Evolutionary conservation across 495 filamentous ascomycete genomes (phyloP), one percentile per base, ranked within the genome.

Genomic region (Aspergillus kassunensis): DNA sequence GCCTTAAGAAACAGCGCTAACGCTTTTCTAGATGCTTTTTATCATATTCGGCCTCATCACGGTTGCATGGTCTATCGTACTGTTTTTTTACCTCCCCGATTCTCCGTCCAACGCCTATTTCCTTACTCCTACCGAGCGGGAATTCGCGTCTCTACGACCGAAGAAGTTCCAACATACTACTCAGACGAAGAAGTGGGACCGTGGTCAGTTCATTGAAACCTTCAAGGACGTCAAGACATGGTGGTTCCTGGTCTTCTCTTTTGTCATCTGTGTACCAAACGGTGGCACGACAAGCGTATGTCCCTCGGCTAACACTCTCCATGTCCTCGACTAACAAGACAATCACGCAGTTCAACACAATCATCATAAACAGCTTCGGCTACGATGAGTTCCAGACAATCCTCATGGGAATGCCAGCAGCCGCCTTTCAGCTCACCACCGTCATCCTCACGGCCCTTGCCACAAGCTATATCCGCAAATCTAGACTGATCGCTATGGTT

Each of bases 161-260:
- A 33, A 45, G 29, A 33, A 45, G 43, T 33, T 34, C 16, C 70
- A 80, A 48, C 73, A 72, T 18, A 79, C 80, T 27, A 67, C 77
- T 0, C 71, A 76, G 31, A 82, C 76, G 45, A 77, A 76, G 53
- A 59, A 62, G 16, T 81, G 79, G 56, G 72, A 78, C 24, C 70
- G 57, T 49, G 59, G 64, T 3, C 80, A 82, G 39, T 72, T 73
- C 39, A 64, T 65, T 19, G 76, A 79, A 44, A 65, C 70, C 8
- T 57, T 77, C 15, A 51, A 19, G 6, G 62, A 80, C 56, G 65
- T 69, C 1, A 72, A 74, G 56, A 69, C 54, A 18, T 65, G 59
- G 59, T 57, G 53, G 49, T 54, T 62, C 27, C 24, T 62, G 24
- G 10, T 58, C 1, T 62, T 57, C 23, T 48, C 53, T 5, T 56